Base-by-base conservation (phyloP, 2,329 filamentous ascomycete species). In the Pyricularia pennisetigena region DNA sequence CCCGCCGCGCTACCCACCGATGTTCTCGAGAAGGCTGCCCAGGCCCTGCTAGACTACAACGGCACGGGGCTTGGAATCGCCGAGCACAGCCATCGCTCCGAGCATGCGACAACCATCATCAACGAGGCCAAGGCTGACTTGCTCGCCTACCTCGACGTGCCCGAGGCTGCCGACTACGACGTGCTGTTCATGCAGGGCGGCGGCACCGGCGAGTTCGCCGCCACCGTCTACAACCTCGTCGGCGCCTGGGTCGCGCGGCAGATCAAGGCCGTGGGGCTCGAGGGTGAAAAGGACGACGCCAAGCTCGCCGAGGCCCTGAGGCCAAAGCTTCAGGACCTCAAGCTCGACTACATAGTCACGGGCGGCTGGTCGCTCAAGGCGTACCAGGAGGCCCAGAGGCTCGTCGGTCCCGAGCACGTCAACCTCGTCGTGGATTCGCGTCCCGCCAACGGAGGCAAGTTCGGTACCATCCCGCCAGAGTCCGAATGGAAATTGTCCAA, bases 341-440 rank as follows among this genome's bases (percentile, higher is more conserved):
- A 90, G 80, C 77, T 96, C 62, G 94, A 98, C 79, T 98, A 97
- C 79, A 80, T 97, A 64, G 87, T 97, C 68, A 97, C 94, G 3
- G 94, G 94, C 68, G 88, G 90, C 68, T 98, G 93, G 92, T 96
- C 92, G 23, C 82, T 92, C 72, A 97, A 98, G 81, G 94, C 94
- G 14, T 89, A 88, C 49, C 90, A 93, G 77, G 94, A 98, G 80
- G 93, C 91, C 4, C 83, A 84, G 69, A 85, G 93, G 68, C 82
- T 98, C 10, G 78, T 97, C 2, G 94, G 94, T 24, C 78, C 88
- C 2, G 87, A 94, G 76, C 83, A 91, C 72, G 90, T 97, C 78
- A 97, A 97, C 76, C 80, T 97, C 35, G 93, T 69, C 2, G 70
- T 68, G 8, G 72, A 73, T 64, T n/a, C 68, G 8, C 69, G 66